Percentiles rank a stretch among this genome's conserved stretches.
phyloP scores from a whole-genome alignment of 257 asterid genomes.

The Fraxinus pennsylvanica region DNA sequence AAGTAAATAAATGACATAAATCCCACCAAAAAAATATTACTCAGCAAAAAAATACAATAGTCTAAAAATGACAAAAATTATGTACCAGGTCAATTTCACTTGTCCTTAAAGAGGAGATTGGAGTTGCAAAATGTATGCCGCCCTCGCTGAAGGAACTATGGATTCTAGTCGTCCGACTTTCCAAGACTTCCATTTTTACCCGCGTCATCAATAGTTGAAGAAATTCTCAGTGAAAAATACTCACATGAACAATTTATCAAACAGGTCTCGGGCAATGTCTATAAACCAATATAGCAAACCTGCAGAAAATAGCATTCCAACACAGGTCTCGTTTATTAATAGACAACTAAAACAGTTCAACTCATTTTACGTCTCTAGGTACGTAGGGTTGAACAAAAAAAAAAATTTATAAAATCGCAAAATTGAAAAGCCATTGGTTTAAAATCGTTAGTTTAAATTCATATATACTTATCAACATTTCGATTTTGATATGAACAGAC shows the following conservation, averaged over 20 bases:
- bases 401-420: no score
- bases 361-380: no score
- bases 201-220: slow-evolving; percentile 5
- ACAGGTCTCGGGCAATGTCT: slow-evolving; percentile 24
- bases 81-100: slow-evolving; percentile 80
- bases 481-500: no score
- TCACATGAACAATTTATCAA: slow-evolving; percentile 31
- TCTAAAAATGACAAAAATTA: not conserved
- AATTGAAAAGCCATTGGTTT: no score
- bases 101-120: slow-evolving; percentile 55
- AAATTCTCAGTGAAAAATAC: not conserved
- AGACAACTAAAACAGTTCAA: no score
- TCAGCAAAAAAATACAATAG: not conserved
- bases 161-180: slow-evolving; percentile 49
- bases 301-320: not conserved
- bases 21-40: not conserved
- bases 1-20: not conserved
- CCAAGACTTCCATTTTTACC: slow-evolving; percentile 58
- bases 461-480: no score
- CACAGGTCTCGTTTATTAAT: no score
- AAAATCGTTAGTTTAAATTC: no score
- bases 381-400: no score
- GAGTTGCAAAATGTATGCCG: slow-evolving; percentile 68
- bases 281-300: not conserved
- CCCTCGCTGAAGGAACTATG: slow-evolving; percentile 58